Evolutionary conservation across 169 alveolate species (phyloP).

Genomic region (Plasmodium berghei): DNA sequence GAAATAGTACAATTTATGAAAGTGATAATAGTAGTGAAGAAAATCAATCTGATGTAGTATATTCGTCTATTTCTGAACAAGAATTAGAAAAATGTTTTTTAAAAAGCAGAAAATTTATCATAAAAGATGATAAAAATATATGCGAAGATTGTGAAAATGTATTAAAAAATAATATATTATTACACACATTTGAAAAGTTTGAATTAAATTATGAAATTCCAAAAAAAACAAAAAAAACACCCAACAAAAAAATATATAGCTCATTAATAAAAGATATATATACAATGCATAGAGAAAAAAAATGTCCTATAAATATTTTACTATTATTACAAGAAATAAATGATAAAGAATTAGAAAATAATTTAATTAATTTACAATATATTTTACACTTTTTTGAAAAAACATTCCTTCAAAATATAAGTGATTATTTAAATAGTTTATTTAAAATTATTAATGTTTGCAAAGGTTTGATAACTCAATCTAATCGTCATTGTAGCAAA

Average conservation of each 20-base stretch:
- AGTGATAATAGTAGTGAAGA: too few relatives aligned
- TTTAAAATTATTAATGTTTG: conserved; percentile 28
- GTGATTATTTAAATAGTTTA: conserved; percentile 47
- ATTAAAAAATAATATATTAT: conserved; percentile 18
- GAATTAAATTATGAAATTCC: conserved; percentile 64
- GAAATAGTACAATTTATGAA: too few relatives aligned
- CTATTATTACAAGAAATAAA: conserved; percentile 47
- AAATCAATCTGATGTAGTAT: neutral
- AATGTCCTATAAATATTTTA: conserved; percentile 53
- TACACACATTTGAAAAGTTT: conserved; percentile 45
- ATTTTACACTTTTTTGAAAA: conserved; percentile 33
- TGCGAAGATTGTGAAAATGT: conserved; percentile 25
- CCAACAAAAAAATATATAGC: conserved; percentile 39
- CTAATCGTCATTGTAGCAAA: neutral
- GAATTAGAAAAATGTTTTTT: conserved; percentile 20
- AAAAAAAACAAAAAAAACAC: conserved; percentile 27
- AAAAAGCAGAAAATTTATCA: conserved; percentile 32
- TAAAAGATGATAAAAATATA: conserved; percentile 29
- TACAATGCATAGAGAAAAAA: conserved; percentile 45
- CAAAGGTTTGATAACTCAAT: conserved; percentile 9
- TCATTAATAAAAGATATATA: conserved; percentile 45
- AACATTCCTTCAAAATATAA: conserved; percentile 34
- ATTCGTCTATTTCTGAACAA: conserved; percentile 8
- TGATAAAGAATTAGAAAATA: conserved; percentile 47
- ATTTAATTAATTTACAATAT: conserved; percentile 17